A percentile compares a stretch with the other conserved stretches of the same genome.
Evolutionary conservation across 2,329 filamentous ascomycete genomes (phyloP).

Genomic region (Phaeosphaeria sp.): DNA sequence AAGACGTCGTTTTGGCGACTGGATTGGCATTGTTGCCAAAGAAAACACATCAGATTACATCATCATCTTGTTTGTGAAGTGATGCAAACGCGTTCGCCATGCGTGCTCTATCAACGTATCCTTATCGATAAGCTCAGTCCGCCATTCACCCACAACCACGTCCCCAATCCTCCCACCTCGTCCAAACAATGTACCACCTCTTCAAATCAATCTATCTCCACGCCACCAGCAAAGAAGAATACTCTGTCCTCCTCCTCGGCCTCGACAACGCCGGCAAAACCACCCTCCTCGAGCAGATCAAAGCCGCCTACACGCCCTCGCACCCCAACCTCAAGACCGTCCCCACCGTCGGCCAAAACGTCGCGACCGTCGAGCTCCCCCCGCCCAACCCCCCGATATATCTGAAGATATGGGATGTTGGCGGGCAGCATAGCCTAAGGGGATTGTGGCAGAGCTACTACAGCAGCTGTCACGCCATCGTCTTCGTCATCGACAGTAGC

Average conservation of each 20-base stretch:
- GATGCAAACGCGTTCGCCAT: not conserved
- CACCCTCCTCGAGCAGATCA: constrained; percentile 96
- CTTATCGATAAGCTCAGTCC: constrained; percentile 6
- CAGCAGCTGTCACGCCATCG: constrained; percentile 89
- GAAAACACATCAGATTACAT: not conserved
- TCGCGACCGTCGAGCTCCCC: constrained; percentile 14
- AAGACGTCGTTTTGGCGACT: not conserved
- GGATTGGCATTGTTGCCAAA: constrained; percentile 1
- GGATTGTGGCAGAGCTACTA: constrained; percentile 98
- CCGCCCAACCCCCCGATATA: constrained; percentile 78
- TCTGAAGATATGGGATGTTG: constrained; percentile 98
- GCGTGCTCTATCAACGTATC: not conserved
- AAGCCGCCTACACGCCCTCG: constrained; percentile 78
- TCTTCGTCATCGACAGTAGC: constrained; percentile 95
- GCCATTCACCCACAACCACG: not conserved
- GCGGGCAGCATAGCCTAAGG: constrained; percentile 87
- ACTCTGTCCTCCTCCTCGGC: constrained; percentile 94
- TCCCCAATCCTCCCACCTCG: constrained; percentile 18
- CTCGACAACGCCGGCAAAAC: constrained; percentile 99
- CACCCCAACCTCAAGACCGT: constrained; percentile 81
- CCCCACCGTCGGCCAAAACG: constrained; percentile 67
- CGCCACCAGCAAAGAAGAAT: constrained; percentile 98
- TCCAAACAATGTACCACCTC: constrained; percentile 83
- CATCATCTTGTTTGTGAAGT: not conserved
- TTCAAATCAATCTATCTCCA: constrained; percentile 93